phyloP scores from a whole-genome alignment of 2,329 filamentous ascomycete species.

The Clonostachys rosea region DNA sequence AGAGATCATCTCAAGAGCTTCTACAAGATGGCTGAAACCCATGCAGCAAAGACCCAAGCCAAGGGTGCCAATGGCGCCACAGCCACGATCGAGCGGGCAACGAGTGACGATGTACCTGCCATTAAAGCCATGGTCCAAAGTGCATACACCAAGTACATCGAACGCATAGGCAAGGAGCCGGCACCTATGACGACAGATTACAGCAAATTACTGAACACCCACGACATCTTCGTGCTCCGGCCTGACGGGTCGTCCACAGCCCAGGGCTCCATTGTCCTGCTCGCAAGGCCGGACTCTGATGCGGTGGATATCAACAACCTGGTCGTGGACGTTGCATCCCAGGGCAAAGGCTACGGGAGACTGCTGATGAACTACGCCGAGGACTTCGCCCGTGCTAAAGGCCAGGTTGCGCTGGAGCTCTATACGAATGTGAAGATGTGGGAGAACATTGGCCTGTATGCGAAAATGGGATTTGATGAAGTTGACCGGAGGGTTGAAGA shows the following conservation, averaged over 20 bases:
- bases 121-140: slow-evolving; percentile 19
- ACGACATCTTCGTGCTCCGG: slow-evolving; percentile 15
- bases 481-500: slow-evolving; percentile 17
- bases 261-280: slow-evolving; percentile 20
- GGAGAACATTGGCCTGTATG: slow-evolving; percentile 20
- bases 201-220: slow-evolving; percentile 12
- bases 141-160: slow-evolving; percentile 24
- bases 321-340: slow-evolving; percentile 17
- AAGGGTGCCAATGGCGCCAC: too few relatives aligned
- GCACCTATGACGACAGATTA: slow-evolving; percentile 30
- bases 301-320: slow-evolving; percentile 17
- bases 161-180: slow-evolving; percentile 24
- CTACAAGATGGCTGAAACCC: too few relatives aligned
- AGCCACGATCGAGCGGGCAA: background rate
- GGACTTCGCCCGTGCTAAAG: slow-evolving; percentile 14
- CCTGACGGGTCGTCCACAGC: slow-evolving; percentile 1
- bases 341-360: slow-evolving; percentile 22
- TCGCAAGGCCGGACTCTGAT: slow-evolving; percentile 8
- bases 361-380: slow-evolving; percentile 21
- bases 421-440: slow-evolving; percentile 27
- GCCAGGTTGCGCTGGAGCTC: slow-evolving; percentile 14
- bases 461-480: slow-evolving; percentile 23
- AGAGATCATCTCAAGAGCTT: too few relatives aligned
- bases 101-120: slow-evolving; percentile 12
- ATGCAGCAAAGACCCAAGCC: too few relatives aligned